Evolutionary conservation across 768 basidiomycete genomes (phyloP).

Genomic region (Gelatoporia subvermispora): DNA sequence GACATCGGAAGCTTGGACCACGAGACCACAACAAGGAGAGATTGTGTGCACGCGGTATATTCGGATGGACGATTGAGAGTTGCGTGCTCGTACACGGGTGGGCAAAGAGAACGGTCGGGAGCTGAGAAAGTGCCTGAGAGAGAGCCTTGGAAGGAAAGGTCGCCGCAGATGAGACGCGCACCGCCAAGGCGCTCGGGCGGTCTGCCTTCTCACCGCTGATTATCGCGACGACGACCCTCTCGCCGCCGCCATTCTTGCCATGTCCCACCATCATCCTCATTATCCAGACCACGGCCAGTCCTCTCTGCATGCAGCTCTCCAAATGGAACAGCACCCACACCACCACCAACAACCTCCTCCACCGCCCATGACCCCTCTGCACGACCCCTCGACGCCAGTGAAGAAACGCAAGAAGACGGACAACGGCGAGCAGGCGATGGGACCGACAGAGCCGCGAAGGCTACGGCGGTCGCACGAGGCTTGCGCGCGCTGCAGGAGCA

Average conservation of each 20-base stretch:
- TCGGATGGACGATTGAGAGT: too few relatives aligned
- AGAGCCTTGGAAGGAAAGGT: too few relatives aligned
- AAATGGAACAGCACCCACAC: constrained; percentile 54
- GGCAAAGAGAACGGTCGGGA: too few relatives aligned
- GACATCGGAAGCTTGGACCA: too few relatives aligned
- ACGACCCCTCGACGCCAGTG: constrained; percentile 25
- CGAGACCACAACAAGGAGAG: too few relatives aligned
- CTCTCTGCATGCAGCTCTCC: constrained; percentile 55
- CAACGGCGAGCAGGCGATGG: constrained; percentile 45
- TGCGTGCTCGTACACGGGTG: too few relatives aligned
- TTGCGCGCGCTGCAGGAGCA: constrained; percentile 89
- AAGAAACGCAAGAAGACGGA: constrained; percentile 54
- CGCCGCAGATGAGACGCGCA: too few relatives aligned
- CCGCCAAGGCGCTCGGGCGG: too few relatives aligned
- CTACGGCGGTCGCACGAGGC: constrained; percentile 88
- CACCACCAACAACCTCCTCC: constrained; percentile 32
- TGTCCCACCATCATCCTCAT: constrained; percentile 45
- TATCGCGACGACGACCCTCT: too few relatives aligned
- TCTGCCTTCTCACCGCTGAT: too few relatives aligned
- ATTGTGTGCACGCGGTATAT: too few relatives aligned
- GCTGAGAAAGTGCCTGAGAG: too few relatives aligned
- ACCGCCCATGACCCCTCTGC: constrained; percentile 28
- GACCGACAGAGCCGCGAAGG: constrained; percentile 69
- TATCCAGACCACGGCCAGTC: constrained; percentile 43
- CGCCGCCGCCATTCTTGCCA: constrained; percentile 10